Base-by-base conservation (phyloP, 139 green algal species). In the Coccomyxa sp. region DNA sequence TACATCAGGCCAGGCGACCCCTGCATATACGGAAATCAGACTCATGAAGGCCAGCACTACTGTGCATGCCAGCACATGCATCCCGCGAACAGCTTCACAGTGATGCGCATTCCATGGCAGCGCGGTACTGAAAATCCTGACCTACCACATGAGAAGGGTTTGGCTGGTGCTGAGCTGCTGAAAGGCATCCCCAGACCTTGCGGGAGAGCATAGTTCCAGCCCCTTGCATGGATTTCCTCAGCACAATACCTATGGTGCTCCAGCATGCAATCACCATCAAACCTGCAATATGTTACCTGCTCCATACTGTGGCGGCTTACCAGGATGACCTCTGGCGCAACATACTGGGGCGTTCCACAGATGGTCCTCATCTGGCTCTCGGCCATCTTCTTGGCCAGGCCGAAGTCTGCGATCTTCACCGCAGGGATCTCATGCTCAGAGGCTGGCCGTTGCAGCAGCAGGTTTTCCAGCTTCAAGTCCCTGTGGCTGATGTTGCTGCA, bases 401-500 rank as follows among this genome's bases (percentile, higher is more conserved):
- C 95, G 90, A 98, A 98, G 76, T 98, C 95, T 41, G 88, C 86
- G 55, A 91, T 87, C 82, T 93, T 92, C 68, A 93, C 82, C 39
- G 79, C 78, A 37, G 80, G 86, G 70, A 95, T 94, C 80, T 96
- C 92, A 37, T 89, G 84, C 24, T 82, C 84, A 2, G 74, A 80
- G 0, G 86, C 54, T 6, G 50, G 50, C 50, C 50, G 50, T 64
- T 64, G 50, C 41, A 98, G 84, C 75, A 98, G 85, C 72, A 98
- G 84, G 82, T 98, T 98, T 84, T 98, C 94, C 68, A 98, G 89
- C 89, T 98, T 98, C 12, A 98, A 83, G 79, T 97, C 94, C 5
- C 94, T 82, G 80, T 97, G 94, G 37, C 91, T 88, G 16, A 97
- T 87, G 22, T 86, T 86, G 39, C 90, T 94, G 88, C 73, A 78